Evolutionary conservation across 2,329 filamentous ascomycete species (phyloP), one percentile per base, ranked within the genome.

Genomic region (Penicillium brasilianum): DNA sequence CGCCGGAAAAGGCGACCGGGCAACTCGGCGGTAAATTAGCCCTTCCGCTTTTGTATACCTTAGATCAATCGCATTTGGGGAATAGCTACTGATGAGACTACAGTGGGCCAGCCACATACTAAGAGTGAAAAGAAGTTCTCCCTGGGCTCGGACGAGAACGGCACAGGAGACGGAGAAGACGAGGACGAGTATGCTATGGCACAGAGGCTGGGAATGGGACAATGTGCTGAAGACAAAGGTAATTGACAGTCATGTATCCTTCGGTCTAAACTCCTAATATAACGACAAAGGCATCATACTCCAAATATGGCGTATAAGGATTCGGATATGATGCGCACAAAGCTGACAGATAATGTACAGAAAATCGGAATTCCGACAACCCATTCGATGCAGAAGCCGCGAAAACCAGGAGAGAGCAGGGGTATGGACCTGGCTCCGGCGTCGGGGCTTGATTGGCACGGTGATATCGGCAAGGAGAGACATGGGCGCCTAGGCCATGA

Each of bases 151-250:
- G 79, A 72, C 77, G 13, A 16, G 2, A 37, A 53, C 77, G 63
- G 82, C 79, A 39, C 83, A 13, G 28, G 50, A n/a, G 18, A 37
- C 0, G 53, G 39, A 83, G 63, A 84, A 3, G 76, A 82, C 44
- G 57, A 62, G 14, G 86, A 84, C 65, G 86, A 85, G 7, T 82
- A 87, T 72, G 78, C 78, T 6, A 52, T 68, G 28, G 84, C 87
- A 41, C 82, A 81, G 37, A 84, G 87, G 69, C 72, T 83, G 30
- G 85, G 84, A 2, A 80, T 84, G 71, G 85, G 84, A 36, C 84
- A 83, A 7, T 77, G 81, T 14, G 36, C 44, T 74, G 61, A 73
- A 62, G 60, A 77, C 70, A 70, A 81, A 77, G 73, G 78, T 71
- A 65, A 62, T 60, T 62, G 34, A 64, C 25, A 63, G 67, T 36